Percentiles rank a stretch among this genome's conserved stretches.
These are phyloP conservation scores for Pleurotus ostreatus DNA, from an alignment of 768 basidiomycete genomes.

Conservation along the genomic window DNA sequence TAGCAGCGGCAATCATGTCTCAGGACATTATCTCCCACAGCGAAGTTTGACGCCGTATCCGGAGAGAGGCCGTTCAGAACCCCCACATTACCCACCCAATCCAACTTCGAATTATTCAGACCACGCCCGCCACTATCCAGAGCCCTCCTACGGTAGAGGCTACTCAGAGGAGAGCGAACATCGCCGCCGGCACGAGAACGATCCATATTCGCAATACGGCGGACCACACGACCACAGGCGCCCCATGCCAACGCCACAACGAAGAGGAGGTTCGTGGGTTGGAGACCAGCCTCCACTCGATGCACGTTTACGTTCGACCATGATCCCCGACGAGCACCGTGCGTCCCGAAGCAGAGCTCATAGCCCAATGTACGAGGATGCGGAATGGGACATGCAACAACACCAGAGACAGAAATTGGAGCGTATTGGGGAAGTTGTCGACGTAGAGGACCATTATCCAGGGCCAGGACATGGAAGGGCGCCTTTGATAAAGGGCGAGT, in stretches of 20 bases:
- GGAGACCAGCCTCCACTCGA: neutral
- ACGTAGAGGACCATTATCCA: too few relatives aligned
- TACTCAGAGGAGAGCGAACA: neutral
- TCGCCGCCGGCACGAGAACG: neutral
- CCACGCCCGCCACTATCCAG: neutral
- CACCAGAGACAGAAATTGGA: neutral
- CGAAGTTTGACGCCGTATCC: conserved; percentile 3
- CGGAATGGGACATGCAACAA: neutral
- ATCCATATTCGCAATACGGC: neutral
- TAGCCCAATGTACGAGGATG: neutral
- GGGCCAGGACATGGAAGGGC: too few relatives aligned
- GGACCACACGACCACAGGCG: neutral
- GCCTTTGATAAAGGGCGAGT: neutral
- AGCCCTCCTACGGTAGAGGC: neutral
- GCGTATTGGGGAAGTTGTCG: too few relatives aligned
- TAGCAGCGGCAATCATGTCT: neutral
- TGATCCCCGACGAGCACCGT: neutral
- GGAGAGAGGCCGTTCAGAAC: neutral
- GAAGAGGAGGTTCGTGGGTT: conserved; percentile 1
- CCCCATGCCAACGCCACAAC: neutral
- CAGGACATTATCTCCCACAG: neutral
- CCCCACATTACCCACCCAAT: neutral
- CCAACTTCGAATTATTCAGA: neutral
- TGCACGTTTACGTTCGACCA: neutral
- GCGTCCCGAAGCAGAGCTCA: neutral